Percentiles rank a stretch among this genome's conserved stretches.
phyloP scores from a whole-genome alignment of 2,329 filamentous ascomycete species.

The Neofusicoccum sp. region DNA sequence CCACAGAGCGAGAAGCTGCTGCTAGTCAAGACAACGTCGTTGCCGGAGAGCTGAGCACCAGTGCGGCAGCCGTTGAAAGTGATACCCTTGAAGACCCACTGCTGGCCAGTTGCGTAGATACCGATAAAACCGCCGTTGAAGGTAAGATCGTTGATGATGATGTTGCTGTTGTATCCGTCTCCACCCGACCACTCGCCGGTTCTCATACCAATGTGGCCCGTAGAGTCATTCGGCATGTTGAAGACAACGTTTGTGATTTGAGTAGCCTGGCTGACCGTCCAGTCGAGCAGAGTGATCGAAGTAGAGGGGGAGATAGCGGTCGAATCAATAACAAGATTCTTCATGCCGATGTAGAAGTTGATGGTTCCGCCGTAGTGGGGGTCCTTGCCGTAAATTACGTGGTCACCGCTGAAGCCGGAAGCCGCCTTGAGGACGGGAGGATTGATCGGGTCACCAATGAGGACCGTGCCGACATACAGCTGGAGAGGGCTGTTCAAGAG shows the following conservation, averaged over 20 bases:
- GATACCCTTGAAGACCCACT: slow-evolving; percentile 35
- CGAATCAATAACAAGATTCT: slow-evolving; percentile 30
- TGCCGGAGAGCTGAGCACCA: background rate
- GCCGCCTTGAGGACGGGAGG: slow-evolving; percentile 7
- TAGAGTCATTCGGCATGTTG: slow-evolving; percentile 32
- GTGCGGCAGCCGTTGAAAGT: slow-evolving; percentile 15
- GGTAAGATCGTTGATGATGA: slow-evolving; percentile 15
- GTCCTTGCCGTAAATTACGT: slow-evolving; percentile 25
- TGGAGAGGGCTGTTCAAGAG: slow-evolving; percentile 24
- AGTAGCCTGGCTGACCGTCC: slow-evolving; percentile 31
- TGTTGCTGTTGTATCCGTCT: slow-evolving; percentile 28
- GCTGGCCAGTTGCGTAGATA: slow-evolving; percentile 33
- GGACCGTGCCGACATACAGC: slow-evolving; percentile 20
- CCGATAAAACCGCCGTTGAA: slow-evolving; percentile 25
- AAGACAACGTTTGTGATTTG: slow-evolving; percentile 30
- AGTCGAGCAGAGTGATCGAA: slow-evolving; percentile 26
- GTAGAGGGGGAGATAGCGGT: slow-evolving; percentile 21
- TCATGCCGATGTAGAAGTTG: slow-evolving; percentile 30
- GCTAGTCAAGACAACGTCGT: slow-evolving; percentile 12
- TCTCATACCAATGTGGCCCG: slow-evolving; percentile 38
- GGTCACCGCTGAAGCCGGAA: background rate
- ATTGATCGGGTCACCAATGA: slow-evolving; percentile 9
- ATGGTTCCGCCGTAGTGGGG: slow-evolving; percentile 19
- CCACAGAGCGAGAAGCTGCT: slow-evolving; percentile 5
- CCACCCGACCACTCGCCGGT: slow-evolving; percentile 32